Base-by-base conservation (phyloP, 2,329 filamentous ascomycete genomes). In the Aspergillus hiratsukae region DNA sequence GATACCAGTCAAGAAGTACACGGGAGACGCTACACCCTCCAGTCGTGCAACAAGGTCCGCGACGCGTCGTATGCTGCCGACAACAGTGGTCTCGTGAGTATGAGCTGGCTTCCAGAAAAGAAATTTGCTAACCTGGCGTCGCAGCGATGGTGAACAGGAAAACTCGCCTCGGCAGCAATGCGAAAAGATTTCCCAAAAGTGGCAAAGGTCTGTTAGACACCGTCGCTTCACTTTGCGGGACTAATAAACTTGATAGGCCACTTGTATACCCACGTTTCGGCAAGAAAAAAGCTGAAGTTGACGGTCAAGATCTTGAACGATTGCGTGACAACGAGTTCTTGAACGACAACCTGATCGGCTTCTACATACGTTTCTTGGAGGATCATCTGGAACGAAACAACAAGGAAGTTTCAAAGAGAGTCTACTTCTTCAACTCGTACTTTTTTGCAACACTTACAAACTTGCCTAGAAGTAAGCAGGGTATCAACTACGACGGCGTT, bases 361-460 rank as follows among this genome's bases (percentile, higher is more conserved):
- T 97, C 69, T 96, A 95, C 68, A 79, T 96, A 54, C 86, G 88
- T 29, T 89, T 86, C 63, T 76, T 93, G 5, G 86, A 92, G 67
- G 76, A 82, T 56, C 74, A 81, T 45, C 72, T 88, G 37, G 81
- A 85, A 60, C 72, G 77, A 41, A 76, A 80, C 10, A 78, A 80
- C 1, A 80, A 83, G 0, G 77, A 84, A 48, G 64, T 86, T 3
- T 76, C 85, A 0, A 78, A 84, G 57, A 84, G 85, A 52, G 85
- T 96, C 3, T 90, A 95, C 70, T 89, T 96, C 64, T 93, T 96
- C 78, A 97, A 92, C 70, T 94, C 90, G 0, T 96, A 91, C 73
- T 97, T 97, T 74, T 97, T 89, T 68, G 85, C 87, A 21, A 87
- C 87, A 49, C 80, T 97, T 48, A 90, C 83, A 19, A 86, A 84